A percentile compares a stretch with the other conserved stretches of the same genome.
Evolutionary conservation across 2,329 filamentous ascomycete genomes (phyloP).

Genomic region (Neocatenulostroma microsporum): DNA sequence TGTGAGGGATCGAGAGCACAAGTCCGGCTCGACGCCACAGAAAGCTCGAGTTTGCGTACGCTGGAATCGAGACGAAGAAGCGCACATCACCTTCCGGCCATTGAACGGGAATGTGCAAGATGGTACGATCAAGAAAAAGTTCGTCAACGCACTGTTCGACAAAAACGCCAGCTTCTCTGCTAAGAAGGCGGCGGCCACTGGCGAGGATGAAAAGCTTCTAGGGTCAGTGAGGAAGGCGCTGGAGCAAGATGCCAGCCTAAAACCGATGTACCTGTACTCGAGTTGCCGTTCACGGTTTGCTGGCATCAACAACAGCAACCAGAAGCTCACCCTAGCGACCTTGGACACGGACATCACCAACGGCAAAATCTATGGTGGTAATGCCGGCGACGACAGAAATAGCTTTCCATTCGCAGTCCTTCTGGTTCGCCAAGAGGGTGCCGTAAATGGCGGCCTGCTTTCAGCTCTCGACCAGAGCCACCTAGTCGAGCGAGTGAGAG

Average conservation of each 20-base stretch:
- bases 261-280: slow-evolving; percentile 41
- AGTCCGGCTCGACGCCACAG: slow-evolving; percentile 22
- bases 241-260: slow-evolving; percentile 35
- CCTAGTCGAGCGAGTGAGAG: slow-evolving; percentile 45
- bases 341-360: slow-evolving; percentile 43
- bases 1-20: slow-evolving; percentile 32
- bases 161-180: slow-evolving; percentile 17
- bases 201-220: slow-evolving; percentile 17
- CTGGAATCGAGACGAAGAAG: slow-evolving; percentile 25
- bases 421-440: slow-evolving; percentile 43
- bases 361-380: slow-evolving; percentile 24
- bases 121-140: slow-evolving; percentile 36
- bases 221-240: slow-evolving; percentile 36
- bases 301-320: slow-evolving; percentile 38
- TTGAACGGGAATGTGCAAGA: slow-evolving; percentile 16
- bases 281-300: slow-evolving; percentile 42
- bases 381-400: slow-evolving; percentile 8
- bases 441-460: slow-evolving; percentile 32
- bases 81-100: slow-evolving; percentile 18
- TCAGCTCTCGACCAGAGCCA: slow-evolving; percentile 41
- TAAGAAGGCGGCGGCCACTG: slow-evolving; percentile 15
- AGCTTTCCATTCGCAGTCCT: slow-evolving; percentile 47
- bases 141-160: slow-evolving; percentile 35
- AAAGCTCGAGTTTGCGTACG: slow-evolving; percentile 21
- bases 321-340: slow-evolving; percentile 40